Evolutionary conservation across 2,329 filamentous ascomycete genomes (phyloP), one percentile per base, ranked within the genome.

Genomic region (Didymella lethalis): DNA sequence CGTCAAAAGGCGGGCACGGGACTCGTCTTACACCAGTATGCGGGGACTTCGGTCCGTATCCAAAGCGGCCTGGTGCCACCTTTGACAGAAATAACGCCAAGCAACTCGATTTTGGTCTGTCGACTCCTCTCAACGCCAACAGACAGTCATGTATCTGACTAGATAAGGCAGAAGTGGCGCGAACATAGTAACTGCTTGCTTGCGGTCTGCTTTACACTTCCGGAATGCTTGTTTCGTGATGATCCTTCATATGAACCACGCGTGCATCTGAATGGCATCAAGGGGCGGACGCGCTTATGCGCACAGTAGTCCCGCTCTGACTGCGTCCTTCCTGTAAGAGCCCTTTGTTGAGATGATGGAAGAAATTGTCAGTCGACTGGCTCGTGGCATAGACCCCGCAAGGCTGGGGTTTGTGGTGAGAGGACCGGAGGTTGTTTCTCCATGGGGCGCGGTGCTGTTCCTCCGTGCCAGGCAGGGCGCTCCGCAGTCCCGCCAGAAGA

Each of bases 41-140:
- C 44, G 44, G 44, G 44, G 44, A 32, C n/a, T 31, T 31, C 44
- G 44, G 44, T 46, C 44, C 44, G 44, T 28, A 20, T 46, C 28
- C 26, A 46, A 20, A 32, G n/a, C 44, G 44, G 44, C 26, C 28
- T 31, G n/a, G 28, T 26, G 28, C 28, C 26, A 23, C 44, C 28
- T 31, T 28, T 45, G 23, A 31, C 8, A 46, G n/a, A 25, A 12
- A 20, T 10, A 31, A 46, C 28, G 8, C 12, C 8, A 23, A 20
- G 28, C 44, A 32, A 14, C 26, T 46, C 20, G 7, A 29, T 41
- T 16, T 3, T 18, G 7, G 7, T 11, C 20, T 25, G 18, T 36
- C 32, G 14, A 14, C 20, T 5, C n/a, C 43, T 43, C 18, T 8
- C 16, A 23, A 29, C 25, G 8, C 10, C 18, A 4, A 18, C 6